phyloP scores from a whole-genome alignment of 2,329 filamentous ascomycete species.

The Sporothrix pseudoabietina region DNA sequence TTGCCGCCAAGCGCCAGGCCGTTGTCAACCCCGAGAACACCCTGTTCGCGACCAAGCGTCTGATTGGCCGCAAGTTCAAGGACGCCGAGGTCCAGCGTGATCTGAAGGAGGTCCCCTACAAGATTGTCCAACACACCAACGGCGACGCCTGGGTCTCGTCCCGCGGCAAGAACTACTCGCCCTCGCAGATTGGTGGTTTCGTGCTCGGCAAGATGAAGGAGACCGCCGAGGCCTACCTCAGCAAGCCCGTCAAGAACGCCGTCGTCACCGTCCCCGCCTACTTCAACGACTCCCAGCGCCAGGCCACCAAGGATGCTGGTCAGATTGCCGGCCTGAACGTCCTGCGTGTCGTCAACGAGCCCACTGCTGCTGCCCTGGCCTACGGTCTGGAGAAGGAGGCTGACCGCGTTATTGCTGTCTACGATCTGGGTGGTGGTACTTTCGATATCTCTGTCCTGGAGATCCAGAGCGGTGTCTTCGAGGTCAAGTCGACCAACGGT shows the following conservation, averaged over 20 bases:
- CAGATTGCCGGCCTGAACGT: slow-evolving; percentile 97
- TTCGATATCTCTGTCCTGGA: slow-evolving; percentile 99
- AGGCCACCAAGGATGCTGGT: slow-evolving; percentile 98
- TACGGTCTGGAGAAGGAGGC: slow-evolving; percentile 99
- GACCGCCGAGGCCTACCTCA: slow-evolving; percentile 94
- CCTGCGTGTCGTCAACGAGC: slow-evolving; percentile 99
- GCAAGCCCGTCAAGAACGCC: slow-evolving; percentile 92
- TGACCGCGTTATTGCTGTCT: slow-evolving; percentile 93
- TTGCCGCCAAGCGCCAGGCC: slow-evolving; percentile 98
- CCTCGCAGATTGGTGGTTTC: slow-evolving; percentile 94
- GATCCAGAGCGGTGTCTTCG: slow-evolving; percentile 99
- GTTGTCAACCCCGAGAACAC: slow-evolving; percentile 97
- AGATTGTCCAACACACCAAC: slow-evolving; percentile 83
- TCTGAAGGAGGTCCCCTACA: slow-evolving; percentile 99
- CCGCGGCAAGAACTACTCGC: slow-evolving; percentile 95
- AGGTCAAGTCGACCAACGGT: slow-evolving; percentile 97
- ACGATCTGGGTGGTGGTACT: slow-evolving; percentile 97
- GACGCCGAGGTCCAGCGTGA: slow-evolving; percentile 94
- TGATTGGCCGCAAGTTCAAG: slow-evolving; percentile 94
- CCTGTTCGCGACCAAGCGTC: slow-evolving; percentile 96
- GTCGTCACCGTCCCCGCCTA: slow-evolving; percentile 97
- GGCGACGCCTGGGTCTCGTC: slow-evolving; percentile 97
- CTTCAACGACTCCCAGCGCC: slow-evolving; percentile 98
- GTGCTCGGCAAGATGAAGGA: slow-evolving; percentile 97
- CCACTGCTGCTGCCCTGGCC: slow-evolving; percentile 93